These are phyloP conservation scores for Oenanthe sinensis DNA, from an alignment of 129 eudicot genomes.

Conservation along the genomic window DNA sequence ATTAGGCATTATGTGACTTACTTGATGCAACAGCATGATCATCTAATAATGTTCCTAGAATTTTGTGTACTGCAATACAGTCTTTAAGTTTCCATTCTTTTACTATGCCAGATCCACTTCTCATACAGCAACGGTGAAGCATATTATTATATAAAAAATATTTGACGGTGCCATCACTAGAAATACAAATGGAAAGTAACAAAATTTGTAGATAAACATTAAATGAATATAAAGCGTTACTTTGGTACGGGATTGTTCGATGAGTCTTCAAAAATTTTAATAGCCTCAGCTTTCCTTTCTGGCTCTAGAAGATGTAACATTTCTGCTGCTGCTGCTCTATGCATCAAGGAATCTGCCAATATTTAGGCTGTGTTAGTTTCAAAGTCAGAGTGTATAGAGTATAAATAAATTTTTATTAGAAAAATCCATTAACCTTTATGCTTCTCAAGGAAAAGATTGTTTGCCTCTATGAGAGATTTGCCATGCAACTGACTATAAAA, in stretches of 20 bases:
- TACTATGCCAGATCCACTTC: conserved; percentile 44
- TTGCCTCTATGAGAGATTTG: conserved; percentile 74
- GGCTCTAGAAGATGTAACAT: conserved; percentile 74
- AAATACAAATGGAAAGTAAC: not conserved
- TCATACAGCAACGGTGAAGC: conserved; percentile 11
- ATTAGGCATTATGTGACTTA: conserved; percentile 21
- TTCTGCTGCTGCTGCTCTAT: conserved; percentile 92
- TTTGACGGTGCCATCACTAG: not conserved
- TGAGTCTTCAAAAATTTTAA: conserved; percentile 65
- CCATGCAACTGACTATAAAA: conserved; percentile 64
- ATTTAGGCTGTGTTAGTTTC: conserved; percentile 7
- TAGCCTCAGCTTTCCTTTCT: conserved; percentile 66
- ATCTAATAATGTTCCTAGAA: conserved; percentile 35
- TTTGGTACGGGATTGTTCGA: conserved; percentile 27
- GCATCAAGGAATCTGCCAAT: conserved; percentile 80
- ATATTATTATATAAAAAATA: conserved; percentile 1
- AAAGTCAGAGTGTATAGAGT: not conserved
- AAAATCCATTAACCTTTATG: conserved; percentile 49
- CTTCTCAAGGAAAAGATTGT: conserved; percentile 51
- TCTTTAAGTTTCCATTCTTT: conserved; percentile 64
- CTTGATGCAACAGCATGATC: conserved; percentile 78
- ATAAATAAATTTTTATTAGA: conserved; percentile 7
- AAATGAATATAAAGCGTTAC: conserved; percentile 26
- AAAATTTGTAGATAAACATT: not conserved
- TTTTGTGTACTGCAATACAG: conserved; percentile 74